A percentile compares a stretch with the other conserved stretches of the same genome.
Evolutionary conservation across 192 early-diverging fungal genomes (phyloP).

Genomic region (Linnemannia elongata): DNA sequence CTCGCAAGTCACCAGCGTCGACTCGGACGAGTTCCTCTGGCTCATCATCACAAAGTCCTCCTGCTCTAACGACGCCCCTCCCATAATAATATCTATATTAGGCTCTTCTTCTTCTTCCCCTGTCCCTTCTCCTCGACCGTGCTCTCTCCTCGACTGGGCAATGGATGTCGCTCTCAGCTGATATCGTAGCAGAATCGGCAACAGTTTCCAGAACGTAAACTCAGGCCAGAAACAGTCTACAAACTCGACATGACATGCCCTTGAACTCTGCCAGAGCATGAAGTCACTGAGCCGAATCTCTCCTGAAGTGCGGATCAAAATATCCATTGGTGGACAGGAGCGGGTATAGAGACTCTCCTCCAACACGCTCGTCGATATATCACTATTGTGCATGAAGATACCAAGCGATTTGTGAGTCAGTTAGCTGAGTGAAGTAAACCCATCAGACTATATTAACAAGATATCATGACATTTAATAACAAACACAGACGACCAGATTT

Average conservation of each 20-base stretch:
- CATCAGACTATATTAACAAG: background rate
- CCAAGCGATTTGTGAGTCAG: background rate
- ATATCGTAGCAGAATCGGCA: conserved; percentile 85
- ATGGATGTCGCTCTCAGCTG: conserved; percentile 66
- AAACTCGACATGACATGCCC: conserved; percentile 87
- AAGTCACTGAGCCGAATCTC: conserved; percentile 96
- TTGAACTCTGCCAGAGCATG: conserved; percentile 89
- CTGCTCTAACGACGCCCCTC: background rate
- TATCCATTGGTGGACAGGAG: conserved; percentile 81
- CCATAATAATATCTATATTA: background rate
- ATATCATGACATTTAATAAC: too few relatives aligned
- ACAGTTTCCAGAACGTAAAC: conserved; percentile 89
- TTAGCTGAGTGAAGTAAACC: background rate
- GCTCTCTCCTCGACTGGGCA: conserved; percentile 17
- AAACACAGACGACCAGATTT: background rate
- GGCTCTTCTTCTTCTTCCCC: background rate
- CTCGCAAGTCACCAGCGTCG: conserved; percentile 11
- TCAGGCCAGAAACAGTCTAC: conserved; percentile 95
- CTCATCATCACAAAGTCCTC: background rate
- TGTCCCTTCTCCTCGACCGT: conserved; percentile 15
- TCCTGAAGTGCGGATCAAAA: conserved; percentile 95
- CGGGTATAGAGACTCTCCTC: conserved; percentile 74
- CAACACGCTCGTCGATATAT: conserved; percentile 73
- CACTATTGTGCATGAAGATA: conserved; percentile 50
- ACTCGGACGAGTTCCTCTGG: conserved; percentile 27